Percentiles rank a stretch among this genome's conserved stretches.
Conservation (phyloP, 2,329 filamentous ascomycete genomes). For the Penicillium sp. region DNA sequence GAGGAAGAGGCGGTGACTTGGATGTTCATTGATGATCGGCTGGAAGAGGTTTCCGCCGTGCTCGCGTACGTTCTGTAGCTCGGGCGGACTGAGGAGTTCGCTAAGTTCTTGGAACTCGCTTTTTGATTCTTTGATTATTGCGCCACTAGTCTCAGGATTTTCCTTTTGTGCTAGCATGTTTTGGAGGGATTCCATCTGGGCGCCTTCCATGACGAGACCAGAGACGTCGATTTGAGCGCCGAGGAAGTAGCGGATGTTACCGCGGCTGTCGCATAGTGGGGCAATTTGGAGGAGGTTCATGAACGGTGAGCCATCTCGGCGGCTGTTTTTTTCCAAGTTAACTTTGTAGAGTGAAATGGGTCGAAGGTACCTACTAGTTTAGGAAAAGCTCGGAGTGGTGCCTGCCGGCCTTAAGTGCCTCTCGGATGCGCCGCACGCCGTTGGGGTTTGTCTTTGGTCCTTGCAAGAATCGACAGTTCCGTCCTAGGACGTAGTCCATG, state of each 20-base stretch:
- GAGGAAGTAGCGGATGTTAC: slow-evolving; percentile 66
- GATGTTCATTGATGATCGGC: slow-evolving; percentile 14
- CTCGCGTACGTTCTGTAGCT: slow-evolving; percentile 64
- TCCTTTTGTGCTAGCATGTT: slow-evolving; percentile 42
- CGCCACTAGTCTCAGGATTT: slow-evolving; percentile 14
- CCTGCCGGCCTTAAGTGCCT: slow-evolving; percentile 61
- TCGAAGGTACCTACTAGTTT: slow-evolving; percentile 59
- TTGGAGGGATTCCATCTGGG: slow-evolving; percentile 63
- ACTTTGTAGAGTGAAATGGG: background rate
- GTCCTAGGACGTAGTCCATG: slow-evolving; percentile 68
- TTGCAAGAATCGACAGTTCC: slow-evolving; percentile 77
- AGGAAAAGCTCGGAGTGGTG: slow-evolving; percentile 73
- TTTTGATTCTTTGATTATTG: slow-evolving; percentile 40
- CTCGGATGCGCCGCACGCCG: slow-evolving; percentile 63
- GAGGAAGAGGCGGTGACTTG: slow-evolving; percentile 14
- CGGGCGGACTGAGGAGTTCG: slow-evolving; percentile 67
- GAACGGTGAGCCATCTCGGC: slow-evolving; percentile 71
- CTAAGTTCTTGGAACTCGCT: slow-evolving; percentile 65
- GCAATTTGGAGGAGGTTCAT: slow-evolving; percentile 74
- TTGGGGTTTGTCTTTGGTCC: slow-evolving; percentile 67
- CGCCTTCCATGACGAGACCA: slow-evolving; percentile 64
- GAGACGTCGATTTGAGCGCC: slow-evolving; percentile 72
- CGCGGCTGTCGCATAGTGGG: slow-evolving; percentile 66
- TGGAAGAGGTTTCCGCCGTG: slow-evolving; percentile 57
- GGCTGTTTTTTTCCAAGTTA: slow-evolving; percentile 39